These are phyloP conservation scores for Thinopyrum obtusiflorum DNA, from an alignment of 202 grass and related monocot genomes.

Conservation along the genomic window DNA sequence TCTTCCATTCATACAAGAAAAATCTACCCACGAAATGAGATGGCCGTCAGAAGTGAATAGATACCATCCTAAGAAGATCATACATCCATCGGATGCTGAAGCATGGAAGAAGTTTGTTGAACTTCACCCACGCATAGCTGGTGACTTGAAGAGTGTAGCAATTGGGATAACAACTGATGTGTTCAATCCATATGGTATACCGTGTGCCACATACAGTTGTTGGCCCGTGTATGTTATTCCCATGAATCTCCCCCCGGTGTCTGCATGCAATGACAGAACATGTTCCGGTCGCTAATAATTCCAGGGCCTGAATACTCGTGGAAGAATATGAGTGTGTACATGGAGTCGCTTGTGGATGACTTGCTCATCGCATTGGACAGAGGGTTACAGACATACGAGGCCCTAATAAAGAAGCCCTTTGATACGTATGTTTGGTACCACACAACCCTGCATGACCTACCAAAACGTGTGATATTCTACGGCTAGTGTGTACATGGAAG, in stretches of 20 bases:
- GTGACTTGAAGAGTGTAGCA: background rate
- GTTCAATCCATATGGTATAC: background rate
- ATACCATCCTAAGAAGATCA: background rate
- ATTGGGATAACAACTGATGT: background rate
- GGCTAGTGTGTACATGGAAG: too few relatives aligned
- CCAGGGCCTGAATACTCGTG: background rate
- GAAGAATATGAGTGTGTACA: background rate
- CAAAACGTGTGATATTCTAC: too few relatives aligned
- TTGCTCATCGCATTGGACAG: background rate
- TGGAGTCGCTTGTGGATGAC: background rate
- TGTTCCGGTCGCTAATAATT: background rate
- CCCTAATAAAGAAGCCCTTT: background rate
- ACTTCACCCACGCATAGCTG: background rate
- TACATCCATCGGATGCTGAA: background rate
- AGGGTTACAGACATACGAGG: background rate
- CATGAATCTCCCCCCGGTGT: background rate
- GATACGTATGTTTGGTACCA: background rate
- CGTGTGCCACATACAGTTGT: background rate
- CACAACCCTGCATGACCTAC: background rate
- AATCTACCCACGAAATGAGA: background rate
- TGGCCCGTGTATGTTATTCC: background rate
- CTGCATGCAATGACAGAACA: background rate
- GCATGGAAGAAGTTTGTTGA: background rate
- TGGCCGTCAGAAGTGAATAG: background rate
- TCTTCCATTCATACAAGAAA: background rate